These are phyloP conservation scores for Botryosphaeria agaves DNA, from an alignment of 2,329 filamentous ascomycete genomes.

Conservation along the genomic window DNA sequence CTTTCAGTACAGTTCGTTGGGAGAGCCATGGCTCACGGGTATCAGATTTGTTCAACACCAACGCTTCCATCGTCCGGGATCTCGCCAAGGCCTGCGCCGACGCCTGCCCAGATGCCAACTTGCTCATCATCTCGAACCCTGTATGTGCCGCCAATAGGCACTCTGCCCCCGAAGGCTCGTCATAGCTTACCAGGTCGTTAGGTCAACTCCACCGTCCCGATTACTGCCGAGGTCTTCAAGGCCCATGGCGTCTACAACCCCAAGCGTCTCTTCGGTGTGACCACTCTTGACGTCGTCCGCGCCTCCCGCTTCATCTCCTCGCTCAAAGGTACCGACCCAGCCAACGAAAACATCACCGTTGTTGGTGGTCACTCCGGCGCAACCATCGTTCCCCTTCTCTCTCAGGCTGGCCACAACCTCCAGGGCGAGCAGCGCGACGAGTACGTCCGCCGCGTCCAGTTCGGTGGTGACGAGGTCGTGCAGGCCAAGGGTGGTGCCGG, in stretches of 20 bases:
- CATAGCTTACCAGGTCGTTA: conserved; percentile 10
- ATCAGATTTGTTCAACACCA: conserved; percentile 97
- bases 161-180: too few relatives aligned
- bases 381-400: conserved; percentile 96
- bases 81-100: conserved; percentile 89
- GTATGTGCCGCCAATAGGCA: conserved; percentile 34
- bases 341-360: conserved; percentile 86
- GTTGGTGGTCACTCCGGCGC: conserved; percentile 94
- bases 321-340: conserved; percentile 79
- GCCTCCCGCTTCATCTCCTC: conserved; percentile 95
- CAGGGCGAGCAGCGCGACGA: conserved; percentile 54
- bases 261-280: conserved; percentile 97
- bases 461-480: conserved; percentile 97
- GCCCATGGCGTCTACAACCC: conserved; percentile 91
- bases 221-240: conserved; percentile 96
- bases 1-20: conserved; percentile 1
- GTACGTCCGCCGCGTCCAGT: conserved; percentile 90
- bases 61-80: conserved; percentile 97
- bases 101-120: conserved; percentile 76
- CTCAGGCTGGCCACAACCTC: conserved; percentile 81
- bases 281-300: conserved; percentile 96
- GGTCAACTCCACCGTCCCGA: conserved; percentile 98
- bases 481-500: conserved; percentile 97
- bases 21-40: conserved; percentile 1
- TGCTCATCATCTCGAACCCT: conserved; percentile 96